Percentiles rank a stretch among this genome's conserved stretches.
Evolutionary conservation across 2,329 filamentous ascomycete species (phyloP).

Genomic region (Rhexocercosporidium sp.): DNA sequence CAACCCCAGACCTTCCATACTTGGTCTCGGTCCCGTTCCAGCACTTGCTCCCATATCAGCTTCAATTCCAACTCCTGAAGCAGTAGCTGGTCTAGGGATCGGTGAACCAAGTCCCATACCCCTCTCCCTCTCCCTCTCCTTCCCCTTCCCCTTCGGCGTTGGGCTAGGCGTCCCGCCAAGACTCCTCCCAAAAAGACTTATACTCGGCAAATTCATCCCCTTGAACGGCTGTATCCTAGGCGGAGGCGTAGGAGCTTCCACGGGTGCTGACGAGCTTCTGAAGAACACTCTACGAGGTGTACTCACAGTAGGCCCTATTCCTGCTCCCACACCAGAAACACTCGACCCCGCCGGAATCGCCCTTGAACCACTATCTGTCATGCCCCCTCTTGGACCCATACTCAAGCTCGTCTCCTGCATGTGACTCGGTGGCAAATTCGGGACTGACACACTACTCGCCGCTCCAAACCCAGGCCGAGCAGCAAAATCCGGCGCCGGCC

Average conservation of each 20-base stretch:
- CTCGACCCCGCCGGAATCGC: too few relatives aligned
- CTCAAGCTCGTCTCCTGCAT: conserved; percentile 17
- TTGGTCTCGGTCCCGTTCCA: not conserved
- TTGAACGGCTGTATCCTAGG: conserved; percentile 1
- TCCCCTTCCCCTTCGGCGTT: conserved; percentile 1
- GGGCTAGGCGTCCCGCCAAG: not conserved
- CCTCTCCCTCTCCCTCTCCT: not conserved
- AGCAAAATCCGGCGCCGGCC: conserved; percentile 10
- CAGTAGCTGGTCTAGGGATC: not conserved
- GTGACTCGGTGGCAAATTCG: not conserved
- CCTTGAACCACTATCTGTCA: conserved; percentile 7
- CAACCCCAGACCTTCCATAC: not conserved
- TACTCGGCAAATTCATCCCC: not conserved
- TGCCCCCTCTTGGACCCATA: conserved; percentile 20
- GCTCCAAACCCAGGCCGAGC: not conserved
- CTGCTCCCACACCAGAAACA: not conserved
- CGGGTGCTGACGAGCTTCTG: conserved; percentile 5
- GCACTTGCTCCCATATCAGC: not conserved
- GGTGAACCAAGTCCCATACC: too few relatives aligned
- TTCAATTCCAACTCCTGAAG: not conserved
- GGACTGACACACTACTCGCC: not conserved
- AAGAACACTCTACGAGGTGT: not conserved
- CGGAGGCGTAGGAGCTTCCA: conserved; percentile 2
- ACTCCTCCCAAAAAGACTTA: conserved; percentile 1
- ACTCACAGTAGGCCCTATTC: not conserved